These are phyloP conservation scores for Neophaeococcomyces aloes DNA, from an alignment of 2,329 filamentous ascomycete species.

Conservation along the genomic window DNA sequence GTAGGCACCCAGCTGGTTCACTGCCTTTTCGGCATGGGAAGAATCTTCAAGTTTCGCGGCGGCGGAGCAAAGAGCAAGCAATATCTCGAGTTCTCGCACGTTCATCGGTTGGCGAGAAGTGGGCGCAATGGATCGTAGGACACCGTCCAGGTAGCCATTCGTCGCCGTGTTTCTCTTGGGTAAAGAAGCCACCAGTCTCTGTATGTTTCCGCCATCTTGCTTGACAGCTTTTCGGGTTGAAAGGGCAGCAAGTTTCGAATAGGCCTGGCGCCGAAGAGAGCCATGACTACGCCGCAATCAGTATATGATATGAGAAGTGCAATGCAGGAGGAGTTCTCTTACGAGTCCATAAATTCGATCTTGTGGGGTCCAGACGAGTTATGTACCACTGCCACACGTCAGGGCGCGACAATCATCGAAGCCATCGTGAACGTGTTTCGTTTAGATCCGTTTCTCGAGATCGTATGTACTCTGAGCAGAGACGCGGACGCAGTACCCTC, in stretches of 20 bases:
- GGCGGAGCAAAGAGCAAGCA: constrained; percentile 83
- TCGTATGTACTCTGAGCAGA: too few species aligned
- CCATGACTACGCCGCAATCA: constrained; percentile 1
- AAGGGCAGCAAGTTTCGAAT: constrained; percentile 35
- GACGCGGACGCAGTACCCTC: too few species aligned
- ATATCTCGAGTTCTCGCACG: constrained; percentile 80
- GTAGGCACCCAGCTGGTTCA: constrained; percentile 71
- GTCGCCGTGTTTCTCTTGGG: constrained; percentile 18
- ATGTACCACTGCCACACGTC: constrained; percentile 1
- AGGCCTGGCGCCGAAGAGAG: constrained; percentile 31
- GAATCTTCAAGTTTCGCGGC: constrained; percentile 61
- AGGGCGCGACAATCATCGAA: not conserved
- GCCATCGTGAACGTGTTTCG: too few species aligned
- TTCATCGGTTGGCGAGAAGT: constrained; percentile 40
- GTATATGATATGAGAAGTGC: not conserved
- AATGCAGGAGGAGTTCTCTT: not conserved
- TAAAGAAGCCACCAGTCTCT: constrained; percentile 28
- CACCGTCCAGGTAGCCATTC: constrained; percentile 28
- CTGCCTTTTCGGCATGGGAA: constrained; percentile 66
- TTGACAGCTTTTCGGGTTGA: constrained; percentile 27
- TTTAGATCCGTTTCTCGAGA: too few species aligned
- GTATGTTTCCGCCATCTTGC: constrained; percentile 26
- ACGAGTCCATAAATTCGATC: constrained; percentile 5
- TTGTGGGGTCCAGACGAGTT: not conserved
- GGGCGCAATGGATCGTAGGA: constrained; percentile 28